These are phyloP conservation scores for Rutstroemia sydowiana DNA, from an alignment of 2,329 filamentous ascomycete species.

Conservation along the genomic window DNA sequence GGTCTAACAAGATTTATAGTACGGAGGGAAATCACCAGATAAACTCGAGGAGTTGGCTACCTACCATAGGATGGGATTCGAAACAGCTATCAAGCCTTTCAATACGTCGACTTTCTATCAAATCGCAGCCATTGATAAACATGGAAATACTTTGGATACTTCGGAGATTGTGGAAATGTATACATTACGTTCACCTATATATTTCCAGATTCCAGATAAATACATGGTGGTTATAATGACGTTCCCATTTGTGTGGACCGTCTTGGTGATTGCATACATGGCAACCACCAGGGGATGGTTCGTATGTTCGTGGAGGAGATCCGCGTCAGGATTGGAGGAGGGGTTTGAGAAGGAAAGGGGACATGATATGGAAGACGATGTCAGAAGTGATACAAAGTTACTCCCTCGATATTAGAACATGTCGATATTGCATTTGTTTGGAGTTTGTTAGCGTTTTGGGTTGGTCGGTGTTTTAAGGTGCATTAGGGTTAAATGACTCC, in stretches of 20 bases:
- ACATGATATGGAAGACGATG: neutral
- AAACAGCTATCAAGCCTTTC: neutral
- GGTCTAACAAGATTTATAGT: neutral
- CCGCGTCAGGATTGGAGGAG: neutral
- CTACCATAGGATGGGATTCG: neutral
- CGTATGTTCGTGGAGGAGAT: neutral
- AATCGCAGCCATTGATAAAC: neutral
- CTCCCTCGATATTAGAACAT: neutral
- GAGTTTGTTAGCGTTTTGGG: neutral
- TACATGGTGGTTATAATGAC: neutral
- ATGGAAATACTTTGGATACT: neutral
- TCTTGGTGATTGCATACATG: neutral
- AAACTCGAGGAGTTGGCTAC: neutral
- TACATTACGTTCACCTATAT: neutral
- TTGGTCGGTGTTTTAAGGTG: neutral
- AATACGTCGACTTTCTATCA: slow-evolving; percentile 2
- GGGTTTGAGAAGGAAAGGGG: neutral
- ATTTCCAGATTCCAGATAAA: neutral
- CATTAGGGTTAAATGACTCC: neutral
- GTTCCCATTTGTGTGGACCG: neutral
- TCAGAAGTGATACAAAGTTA: neutral
- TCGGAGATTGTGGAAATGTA: slow-evolving; percentile 3
- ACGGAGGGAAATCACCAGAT: neutral
- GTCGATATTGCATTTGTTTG: too few species aligned
- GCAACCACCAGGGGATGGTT: neutral